Conservation (phyloP, 805 yeast species). For the Candida saitoana region DNA sequence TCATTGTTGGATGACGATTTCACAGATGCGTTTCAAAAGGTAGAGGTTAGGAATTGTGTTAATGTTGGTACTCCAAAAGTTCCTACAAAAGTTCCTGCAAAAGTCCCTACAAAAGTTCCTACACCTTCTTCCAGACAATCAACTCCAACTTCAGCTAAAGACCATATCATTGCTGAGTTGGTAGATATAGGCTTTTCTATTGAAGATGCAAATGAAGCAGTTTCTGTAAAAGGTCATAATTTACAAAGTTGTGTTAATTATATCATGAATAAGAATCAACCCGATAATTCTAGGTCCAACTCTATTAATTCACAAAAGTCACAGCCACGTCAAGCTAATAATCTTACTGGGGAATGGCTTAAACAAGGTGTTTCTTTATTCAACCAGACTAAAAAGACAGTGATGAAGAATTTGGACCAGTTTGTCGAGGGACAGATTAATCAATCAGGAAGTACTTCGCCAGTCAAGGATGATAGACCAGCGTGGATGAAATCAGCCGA, state of each 20-base stretch:
- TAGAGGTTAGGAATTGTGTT: too few relatives aligned
- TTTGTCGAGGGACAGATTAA: constrained; percentile 28
- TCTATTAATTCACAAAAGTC: neutral
- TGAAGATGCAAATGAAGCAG: constrained; percentile 57
- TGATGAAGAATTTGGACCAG: constrained; percentile 59
- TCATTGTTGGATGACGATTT: constrained; percentile 41
- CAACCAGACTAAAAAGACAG: constrained; percentile 55
- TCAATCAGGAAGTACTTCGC: constrained; percentile 11
- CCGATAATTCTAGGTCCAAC: neutral
- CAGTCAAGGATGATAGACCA: constrained; percentile 41
- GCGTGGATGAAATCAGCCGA: constrained; percentile 71
- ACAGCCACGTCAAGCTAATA: constrained; percentile 15
- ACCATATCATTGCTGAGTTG: constrained; percentile 59
- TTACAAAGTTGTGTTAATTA: constrained; percentile 62
- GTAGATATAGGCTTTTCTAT: constrained; percentile 76
- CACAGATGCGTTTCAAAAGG: constrained; percentile 35
- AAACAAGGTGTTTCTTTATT: constrained; percentile 58
- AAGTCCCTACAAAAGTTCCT: neutral
- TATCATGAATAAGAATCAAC: constrained; percentile 44
- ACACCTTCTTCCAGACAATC: neutral
- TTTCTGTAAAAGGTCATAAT: constrained; percentile 54
- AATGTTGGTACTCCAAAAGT: too few relatives aligned
- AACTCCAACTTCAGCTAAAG: constrained; percentile 19
- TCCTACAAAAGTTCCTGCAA: too few relatives aligned
- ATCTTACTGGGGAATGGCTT: constrained; percentile 52